Base-by-base conservation (phyloP, 2,329 filamentous ascomycete genomes). In the Alternaria consortialis region DNA sequence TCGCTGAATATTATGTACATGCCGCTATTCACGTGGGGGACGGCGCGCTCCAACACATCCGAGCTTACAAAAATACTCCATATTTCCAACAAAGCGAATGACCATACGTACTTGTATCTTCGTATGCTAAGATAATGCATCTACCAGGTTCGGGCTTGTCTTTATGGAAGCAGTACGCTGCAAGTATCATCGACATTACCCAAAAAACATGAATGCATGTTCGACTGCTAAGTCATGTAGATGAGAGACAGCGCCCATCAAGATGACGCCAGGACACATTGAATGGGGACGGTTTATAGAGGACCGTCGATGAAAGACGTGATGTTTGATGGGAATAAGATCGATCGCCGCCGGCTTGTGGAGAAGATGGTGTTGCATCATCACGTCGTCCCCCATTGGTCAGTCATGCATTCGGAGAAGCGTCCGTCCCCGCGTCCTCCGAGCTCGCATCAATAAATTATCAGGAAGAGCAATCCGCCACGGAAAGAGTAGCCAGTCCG, bases 371-470 rank as follows among this genome's bases (percentile, higher is more conserved):
- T 39, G 29, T 40, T 54, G 55, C 57, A 64, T 62, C 58, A 69
- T 68, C 66, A 65, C 25, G 31, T 25, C 20, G 12, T 36, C 47
- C 36, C 58, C 69, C 62, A 75, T 74, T 75, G 71, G 71, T 40
- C 50, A 27, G 43, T 53, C 55, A 13, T 50, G 13, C 17, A n/a
- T 13, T 12, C 56, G 63, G 63, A 65, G 55, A 65, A 43, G 34
- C 40, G 54, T 40, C 60, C 63, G 60, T 58, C 56, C 47, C 63
- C 60, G 65, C 67, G 62, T 50, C 47, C 60, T 68, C 68, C 65
- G 67, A 72, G 52, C 61, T 66, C 62, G 61, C 57, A 67, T 64
- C 65, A 29, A 69, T 71, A 75, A 75, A 74, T 73, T 68, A 68
- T 70, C 48, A 37, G 20, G 46, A 36, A 27, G 20, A 50, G 32